These are phyloP conservation scores for Daldinia vernicosa DNA, from an alignment of 495 filamentous ascomycete genomes.

Conservation along the genomic window DNA sequence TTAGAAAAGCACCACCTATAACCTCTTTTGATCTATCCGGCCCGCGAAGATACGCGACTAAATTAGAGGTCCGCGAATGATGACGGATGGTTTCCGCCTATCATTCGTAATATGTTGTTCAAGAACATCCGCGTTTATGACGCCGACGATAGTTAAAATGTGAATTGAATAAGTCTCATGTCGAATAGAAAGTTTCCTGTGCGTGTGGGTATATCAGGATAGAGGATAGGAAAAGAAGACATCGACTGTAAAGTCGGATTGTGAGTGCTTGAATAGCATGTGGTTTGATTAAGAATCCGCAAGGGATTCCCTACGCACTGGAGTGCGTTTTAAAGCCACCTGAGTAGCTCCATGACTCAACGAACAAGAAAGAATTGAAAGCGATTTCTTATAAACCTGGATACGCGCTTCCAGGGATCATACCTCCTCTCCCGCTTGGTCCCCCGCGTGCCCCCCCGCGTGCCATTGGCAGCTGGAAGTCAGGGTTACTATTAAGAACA, in stretches of 20 bases:
- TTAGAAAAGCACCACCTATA: slow-evolving; percentile 6
- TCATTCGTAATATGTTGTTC: slow-evolving; percentile 14
- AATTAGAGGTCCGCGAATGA: slow-evolving; percentile 14
- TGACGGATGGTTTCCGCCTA: neutral
- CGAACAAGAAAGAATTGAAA: slow-evolving; percentile 22
- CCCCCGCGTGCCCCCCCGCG: slow-evolving; percentile 45
- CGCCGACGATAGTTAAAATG: slow-evolving; percentile 2
- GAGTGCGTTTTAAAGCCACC: neutral
- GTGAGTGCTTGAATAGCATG: slow-evolving; percentile 14
- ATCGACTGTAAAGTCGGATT: slow-evolving; percentile 8
- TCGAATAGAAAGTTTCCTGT: slow-evolving; percentile 32
- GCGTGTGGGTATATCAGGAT: slow-evolving; percentile 36
- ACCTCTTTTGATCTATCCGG: neutral
- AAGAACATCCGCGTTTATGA: slow-evolving; percentile 15
- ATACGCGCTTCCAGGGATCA: slow-evolving; percentile 53
- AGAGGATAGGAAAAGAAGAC: slow-evolving; percentile 28
- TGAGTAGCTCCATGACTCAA: neutral
- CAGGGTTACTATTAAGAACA: slow-evolving; percentile 74
- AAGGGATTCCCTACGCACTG: neutral
- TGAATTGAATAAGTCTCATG: slow-evolving; percentile 13
- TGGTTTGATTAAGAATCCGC: slow-evolving; percentile 10
- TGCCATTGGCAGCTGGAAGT: slow-evolving; percentile 68
- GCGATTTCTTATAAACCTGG: slow-evolving; percentile 35
- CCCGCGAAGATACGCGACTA: neutral
- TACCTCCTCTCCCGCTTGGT: slow-evolving; percentile 35